These are phyloP conservation scores for Fusarium kyushuense DNA, from an alignment of 2,329 filamentous ascomycete species.

Conservation along the genomic window DNA sequence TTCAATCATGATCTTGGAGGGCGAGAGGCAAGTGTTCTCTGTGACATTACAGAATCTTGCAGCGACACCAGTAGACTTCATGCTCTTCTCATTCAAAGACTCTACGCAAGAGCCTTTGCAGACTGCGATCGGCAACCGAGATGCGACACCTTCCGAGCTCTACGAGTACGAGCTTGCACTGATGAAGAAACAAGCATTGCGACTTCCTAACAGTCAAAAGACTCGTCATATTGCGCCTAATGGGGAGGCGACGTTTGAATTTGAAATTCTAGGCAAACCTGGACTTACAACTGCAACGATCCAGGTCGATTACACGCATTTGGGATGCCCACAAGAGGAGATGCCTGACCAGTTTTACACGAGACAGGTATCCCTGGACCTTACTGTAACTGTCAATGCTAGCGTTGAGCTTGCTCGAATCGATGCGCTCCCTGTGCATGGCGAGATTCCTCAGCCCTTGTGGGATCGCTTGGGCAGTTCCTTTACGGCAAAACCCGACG, in stretches of 20 bases:
- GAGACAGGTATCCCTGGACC: slow-evolving; percentile 80
- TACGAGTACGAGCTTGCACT: slow-evolving; percentile 89
- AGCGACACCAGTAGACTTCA: slow-evolving; percentile 80
- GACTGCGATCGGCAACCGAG: slow-evolving; percentile 78
- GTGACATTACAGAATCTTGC: slow-evolving; percentile 86
- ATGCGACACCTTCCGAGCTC: slow-evolving; percentile 80
- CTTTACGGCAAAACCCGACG: slow-evolving; percentile 60
- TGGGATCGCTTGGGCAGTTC: slow-evolving; percentile 63
- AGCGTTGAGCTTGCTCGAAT: slow-evolving; percentile 85
- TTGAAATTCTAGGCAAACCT: slow-evolving; percentile 88
- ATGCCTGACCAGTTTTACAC: slow-evolving; percentile 83
- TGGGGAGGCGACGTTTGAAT: slow-evolving; percentile 76
- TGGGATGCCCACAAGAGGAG: slow-evolving; percentile 77
- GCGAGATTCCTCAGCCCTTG: slow-evolving; percentile 70
- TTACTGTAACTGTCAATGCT: slow-evolving; percentile 92
- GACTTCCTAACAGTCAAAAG: slow-evolving; percentile 64
- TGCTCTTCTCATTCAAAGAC: slow-evolving; percentile 90
- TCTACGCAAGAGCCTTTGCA: slow-evolving; percentile 85
- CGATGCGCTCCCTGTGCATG: slow-evolving; percentile 80
- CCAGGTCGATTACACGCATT: slow-evolving; percentile 86
- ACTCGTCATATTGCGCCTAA: slow-evolving; percentile 74
- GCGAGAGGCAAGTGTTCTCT: slow-evolving; percentile 81
- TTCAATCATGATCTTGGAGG: slow-evolving; percentile 92
- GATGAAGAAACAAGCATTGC: slow-evolving; percentile 77
- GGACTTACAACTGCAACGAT: slow-evolving; percentile 83